Evolutionary conservation across 1,284 basidiomycete species (phyloP).

Genomic region (Erythrobasidium hasegawianum): DNA sequence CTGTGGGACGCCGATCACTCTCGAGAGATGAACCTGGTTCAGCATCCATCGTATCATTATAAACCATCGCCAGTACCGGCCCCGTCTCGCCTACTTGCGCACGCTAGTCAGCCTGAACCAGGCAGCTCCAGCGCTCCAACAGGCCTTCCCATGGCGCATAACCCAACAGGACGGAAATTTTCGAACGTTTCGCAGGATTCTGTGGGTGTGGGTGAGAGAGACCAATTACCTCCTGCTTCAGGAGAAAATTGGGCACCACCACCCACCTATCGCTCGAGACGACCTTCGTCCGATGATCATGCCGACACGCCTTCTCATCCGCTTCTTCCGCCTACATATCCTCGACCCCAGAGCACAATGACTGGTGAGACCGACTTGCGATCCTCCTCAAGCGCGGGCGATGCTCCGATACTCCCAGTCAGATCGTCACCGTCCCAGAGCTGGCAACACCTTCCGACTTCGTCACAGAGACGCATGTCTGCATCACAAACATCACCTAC

Average conservation of each 20-base stretch:
- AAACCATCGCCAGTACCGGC: slow-evolving; percentile 7
- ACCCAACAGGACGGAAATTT: no score
- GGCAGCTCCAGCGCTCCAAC: no score
- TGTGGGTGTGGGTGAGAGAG: slow-evolving; percentile 5
- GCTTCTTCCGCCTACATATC: no score
- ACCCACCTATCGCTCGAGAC: background rate
- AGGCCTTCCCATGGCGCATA: background rate
- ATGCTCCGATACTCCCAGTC: background rate
- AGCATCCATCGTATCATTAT: slow-evolving; percentile 22
- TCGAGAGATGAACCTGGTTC: slow-evolving; percentile 32
- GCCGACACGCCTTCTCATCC: no score
- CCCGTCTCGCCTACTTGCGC: background rate
- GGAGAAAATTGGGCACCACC: background rate
- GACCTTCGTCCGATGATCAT: no score
- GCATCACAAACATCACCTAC: slow-evolving; percentile 1
- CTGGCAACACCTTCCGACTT: background rate
- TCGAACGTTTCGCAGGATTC: background rate
- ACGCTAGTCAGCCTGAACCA: background rate
- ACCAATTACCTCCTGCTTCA: background rate
- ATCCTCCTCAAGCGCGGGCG: background rate
- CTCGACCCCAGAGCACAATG: no score
- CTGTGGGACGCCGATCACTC: slow-evolving; percentile 32
- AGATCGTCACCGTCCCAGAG: background rate
- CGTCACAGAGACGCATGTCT: background rate
- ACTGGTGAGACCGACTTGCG: no score